These are phyloP conservation scores for Torulaspora pretoriensis DNA, from an alignment of 1,139 yeast genomes.

Conservation along the genomic window DNA sequence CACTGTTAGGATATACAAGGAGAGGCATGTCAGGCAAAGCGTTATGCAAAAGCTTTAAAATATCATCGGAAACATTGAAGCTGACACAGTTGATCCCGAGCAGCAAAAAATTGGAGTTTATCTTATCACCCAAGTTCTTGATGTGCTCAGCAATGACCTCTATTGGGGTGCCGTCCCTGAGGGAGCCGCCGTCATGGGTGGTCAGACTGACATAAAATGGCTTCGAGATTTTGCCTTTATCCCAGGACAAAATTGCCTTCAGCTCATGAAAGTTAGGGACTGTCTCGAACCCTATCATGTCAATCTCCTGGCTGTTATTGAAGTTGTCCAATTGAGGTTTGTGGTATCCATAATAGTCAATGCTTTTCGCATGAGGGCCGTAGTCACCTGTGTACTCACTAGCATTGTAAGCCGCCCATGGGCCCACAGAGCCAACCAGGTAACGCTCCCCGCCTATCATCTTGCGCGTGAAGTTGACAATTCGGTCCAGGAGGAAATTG, in stretches of 20 bases:
- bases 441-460: slow-evolving; percentile 32
- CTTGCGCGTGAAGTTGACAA: slow-evolving; percentile 28
- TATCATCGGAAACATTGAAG: slow-evolving; percentile 24
- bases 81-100: slow-evolving; percentile 33
- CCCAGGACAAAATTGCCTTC: slow-evolving; percentile 30
- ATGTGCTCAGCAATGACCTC: slow-evolving; percentile 21
- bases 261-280: slow-evolving; percentile 32
- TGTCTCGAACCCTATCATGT: slow-evolving; percentile 32
- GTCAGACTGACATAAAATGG: slow-evolving; percentile 32
- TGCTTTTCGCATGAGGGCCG: slow-evolving; percentile 24
- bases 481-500: slow-evolving; percentile 26
- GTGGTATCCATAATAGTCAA: slow-evolving; percentile 27
- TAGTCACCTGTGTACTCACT: slow-evolving; percentile 64
- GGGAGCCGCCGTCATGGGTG: slow-evolving; percentile 25
- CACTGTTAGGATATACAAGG: slow-evolving; percentile 33
- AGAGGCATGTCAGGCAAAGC: slow-evolving; percentile 24
- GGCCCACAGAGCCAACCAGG: slow-evolving; percentile 63
- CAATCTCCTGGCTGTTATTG: slow-evolving; percentile 23
- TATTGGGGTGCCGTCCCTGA: slow-evolving; percentile 33
- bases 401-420: slow-evolving; percentile 67
- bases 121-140: slow-evolving; percentile 40
- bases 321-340: slow-evolving; percentile 32
- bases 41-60: slow-evolving; percentile 20
- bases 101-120: slow-evolving; percentile 23
- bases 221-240: slow-evolving; percentile 21